phyloP scores from a whole-genome alignment of 2,329 filamentous ascomycete species.

The Colletotrichum limetticola region DNA sequence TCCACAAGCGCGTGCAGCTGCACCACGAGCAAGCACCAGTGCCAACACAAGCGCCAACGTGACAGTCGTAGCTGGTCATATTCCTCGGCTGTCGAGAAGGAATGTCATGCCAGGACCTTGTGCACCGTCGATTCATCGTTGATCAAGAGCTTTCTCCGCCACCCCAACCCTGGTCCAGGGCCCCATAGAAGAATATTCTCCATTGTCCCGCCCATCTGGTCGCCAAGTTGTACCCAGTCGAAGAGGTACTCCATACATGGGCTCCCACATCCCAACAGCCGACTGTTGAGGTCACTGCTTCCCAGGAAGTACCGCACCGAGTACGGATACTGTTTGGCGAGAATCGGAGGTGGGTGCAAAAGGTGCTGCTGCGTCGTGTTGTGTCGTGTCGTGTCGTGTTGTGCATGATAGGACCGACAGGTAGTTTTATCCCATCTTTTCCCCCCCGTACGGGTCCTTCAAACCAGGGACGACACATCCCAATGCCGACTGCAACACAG shows the following conservation, averaged over 20 bases:
- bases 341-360: not conserved
- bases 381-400: conserved; percentile 16
- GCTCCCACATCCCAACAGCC: not conserved
- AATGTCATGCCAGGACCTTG: conserved; percentile 13
- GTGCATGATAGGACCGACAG: conserved; percentile 26
- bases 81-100: conserved; percentile 25
- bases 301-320: conserved; percentile 1
- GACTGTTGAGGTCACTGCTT: conserved; percentile 10
- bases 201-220: conserved; percentile 14
- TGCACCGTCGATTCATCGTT: conserved; percentile 4
- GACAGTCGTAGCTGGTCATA: not conserved
- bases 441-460: conserved; percentile 24
- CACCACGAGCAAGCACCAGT: conserved; percentile 11
- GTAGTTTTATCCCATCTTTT: conserved; percentile 17
- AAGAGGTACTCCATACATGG: conserved; percentile 3
- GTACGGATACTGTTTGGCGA: not conserved
- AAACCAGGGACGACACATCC: conserved; percentile 30
- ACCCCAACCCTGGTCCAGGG: conserved; percentile 12
- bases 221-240: not conserved
- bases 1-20: not conserved
- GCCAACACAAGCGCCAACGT: not conserved
- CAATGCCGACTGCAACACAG: conserved; percentile 27
- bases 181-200: not conserved
- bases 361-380: conserved; percentile 1
- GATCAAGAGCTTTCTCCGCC: conserved; percentile 26